Percentiles rank a stretch among this genome's conserved stretches.
Conservation (phyloP, 2,329 filamentous ascomycete genomes). For the Lasiodiplodia sp. region DNA sequence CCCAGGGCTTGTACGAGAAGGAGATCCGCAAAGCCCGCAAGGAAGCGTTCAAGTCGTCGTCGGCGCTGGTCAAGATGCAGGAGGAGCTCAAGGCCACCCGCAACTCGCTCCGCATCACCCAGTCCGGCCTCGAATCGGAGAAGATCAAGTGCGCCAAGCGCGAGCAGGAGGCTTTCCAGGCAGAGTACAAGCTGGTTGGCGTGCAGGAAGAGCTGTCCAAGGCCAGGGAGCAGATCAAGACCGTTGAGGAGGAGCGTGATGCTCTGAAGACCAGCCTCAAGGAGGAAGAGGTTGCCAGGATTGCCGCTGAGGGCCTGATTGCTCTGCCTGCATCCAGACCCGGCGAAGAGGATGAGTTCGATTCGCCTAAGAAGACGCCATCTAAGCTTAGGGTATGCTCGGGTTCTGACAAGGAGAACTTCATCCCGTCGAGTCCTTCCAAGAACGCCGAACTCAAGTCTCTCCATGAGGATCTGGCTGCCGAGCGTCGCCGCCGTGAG, state of each 20-base stretch:
- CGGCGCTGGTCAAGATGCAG: slow-evolving; percentile 72
- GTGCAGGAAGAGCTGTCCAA: slow-evolving; percentile 72
- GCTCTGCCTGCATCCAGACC: slow-evolving; percentile 64
- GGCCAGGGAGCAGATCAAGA: slow-evolving; percentile 67
- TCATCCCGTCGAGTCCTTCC: slow-evolving; percentile 36
- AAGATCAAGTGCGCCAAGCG: slow-evolving; percentile 66
- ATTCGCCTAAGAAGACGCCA: slow-evolving; percentile 64
- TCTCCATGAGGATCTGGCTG: slow-evolving; percentile 59
- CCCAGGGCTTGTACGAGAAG: slow-evolving; percentile 69
- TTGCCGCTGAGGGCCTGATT: slow-evolving; percentile 74
- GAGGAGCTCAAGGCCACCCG: slow-evolving; percentile 73
- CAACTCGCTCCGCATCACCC: slow-evolving; percentile 60
- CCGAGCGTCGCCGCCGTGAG: slow-evolving; percentile 67
- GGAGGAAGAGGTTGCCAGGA: slow-evolving; percentile 75
- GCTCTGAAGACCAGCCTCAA: slow-evolving; percentile 74
- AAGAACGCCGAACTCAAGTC: slow-evolving; percentile 48
- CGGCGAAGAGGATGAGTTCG: slow-evolving; percentile 67
- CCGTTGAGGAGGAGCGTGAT: slow-evolving; percentile 77
- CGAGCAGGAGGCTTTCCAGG: slow-evolving; percentile 74
- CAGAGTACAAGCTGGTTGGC: slow-evolving; percentile 70
- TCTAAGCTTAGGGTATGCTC: slow-evolving; percentile 49
- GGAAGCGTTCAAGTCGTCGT: slow-evolving; percentile 78
- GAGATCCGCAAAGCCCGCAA: slow-evolving; percentile 74
- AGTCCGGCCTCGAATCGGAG: slow-evolving; percentile 68
- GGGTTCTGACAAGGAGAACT: slow-evolving; percentile 56